Evolutionary conservation across 164 flowering plant species (phyloP), one percentile per base, ranked within the genome.

Genomic region (Protea cynaroides): DNA sequence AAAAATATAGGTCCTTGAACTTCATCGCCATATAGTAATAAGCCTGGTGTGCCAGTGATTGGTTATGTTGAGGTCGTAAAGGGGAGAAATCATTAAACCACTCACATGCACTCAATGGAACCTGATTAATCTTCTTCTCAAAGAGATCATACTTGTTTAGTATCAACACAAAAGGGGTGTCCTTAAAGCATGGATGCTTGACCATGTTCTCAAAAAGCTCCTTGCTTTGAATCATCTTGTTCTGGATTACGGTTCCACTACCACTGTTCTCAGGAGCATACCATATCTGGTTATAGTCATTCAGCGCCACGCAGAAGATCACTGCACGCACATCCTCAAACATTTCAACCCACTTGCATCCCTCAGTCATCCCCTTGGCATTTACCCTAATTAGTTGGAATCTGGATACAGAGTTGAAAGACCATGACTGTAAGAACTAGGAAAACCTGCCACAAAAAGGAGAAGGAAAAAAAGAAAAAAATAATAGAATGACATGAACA

Each of bases 321-420:
- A 92, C 90, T 0, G 74, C 94, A 1, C 94, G 88, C 6, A 90
- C 99, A 53, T 95, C 99, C 80, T 95, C 99, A 62, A 95, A 95
- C 99, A 95, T 95, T 70, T 88, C 94, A 57, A 95, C 88, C 99
- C 99, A 95, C 61, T 90, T 92, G 79, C 98, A 90, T 0, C 98
- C 97, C 54, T 95, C 98, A 47, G 72, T 95, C 92, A 92, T 82
- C 56, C 99, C 97, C 74, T 87, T 92, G 10, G 94, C 89, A 69
- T 84, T 88, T 25, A 95, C 84, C 70, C 98, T 67, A 50, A 92
- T 92, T 19, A 95, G 86, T 69, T 95, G 97, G 69, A 86, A 95
- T 63, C 97, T 95, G 79, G 10, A 40, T 40, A 40, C 14, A 8
- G 34, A 15, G 7, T 25, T 29, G 34, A 29, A 29, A 29, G 34